A percentile compares a stretch with the other conserved stretches of the same genome.
phyloP scores from a whole-genome alignment of 441 rosid species.

The Metrosideros polymorpha region DNA sequence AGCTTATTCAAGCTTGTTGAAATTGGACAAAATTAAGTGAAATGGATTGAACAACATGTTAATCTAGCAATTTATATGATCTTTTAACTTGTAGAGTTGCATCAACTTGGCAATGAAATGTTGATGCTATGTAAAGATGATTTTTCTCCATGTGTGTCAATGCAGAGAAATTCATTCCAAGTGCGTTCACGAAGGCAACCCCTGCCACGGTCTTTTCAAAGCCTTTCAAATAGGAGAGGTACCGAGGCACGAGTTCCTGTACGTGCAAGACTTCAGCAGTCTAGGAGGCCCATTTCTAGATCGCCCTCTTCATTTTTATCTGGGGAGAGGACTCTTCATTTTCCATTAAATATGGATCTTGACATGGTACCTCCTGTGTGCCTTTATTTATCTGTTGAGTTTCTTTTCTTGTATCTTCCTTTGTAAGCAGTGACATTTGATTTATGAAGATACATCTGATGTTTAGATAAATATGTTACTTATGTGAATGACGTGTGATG shows the following conservation, averaged over 20 bases:
- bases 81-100: background rate
- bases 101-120: background rate
- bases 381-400: background rate
- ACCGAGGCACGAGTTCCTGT: slow-evolving; percentile 26
- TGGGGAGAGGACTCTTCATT: slow-evolving; percentile 30
- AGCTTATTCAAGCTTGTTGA: background rate
- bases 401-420: background rate
- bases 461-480: background rate
- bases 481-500: background rate
- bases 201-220: slow-evolving; percentile 23
- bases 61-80: background rate
- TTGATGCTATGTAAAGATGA: background rate
- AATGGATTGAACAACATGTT: background rate
- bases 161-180: slow-evolving; percentile 30
- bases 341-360: slow-evolving; percentile 56
- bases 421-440: background rate
- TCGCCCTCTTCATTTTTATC: slow-evolving; percentile 17
- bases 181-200: slow-evolving; percentile 28
- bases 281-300: slow-evolving; percentile 38
- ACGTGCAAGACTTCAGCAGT: slow-evolving; percentile 27
- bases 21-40: background rate
- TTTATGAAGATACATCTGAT: background rate
- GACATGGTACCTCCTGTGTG: slow-evolving; percentile 40
- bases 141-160: background rate
- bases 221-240: slow-evolving; percentile 41